Base-by-base conservation (phyloP, 163 green algal genomes). In the Picocystis sp. region DNA sequence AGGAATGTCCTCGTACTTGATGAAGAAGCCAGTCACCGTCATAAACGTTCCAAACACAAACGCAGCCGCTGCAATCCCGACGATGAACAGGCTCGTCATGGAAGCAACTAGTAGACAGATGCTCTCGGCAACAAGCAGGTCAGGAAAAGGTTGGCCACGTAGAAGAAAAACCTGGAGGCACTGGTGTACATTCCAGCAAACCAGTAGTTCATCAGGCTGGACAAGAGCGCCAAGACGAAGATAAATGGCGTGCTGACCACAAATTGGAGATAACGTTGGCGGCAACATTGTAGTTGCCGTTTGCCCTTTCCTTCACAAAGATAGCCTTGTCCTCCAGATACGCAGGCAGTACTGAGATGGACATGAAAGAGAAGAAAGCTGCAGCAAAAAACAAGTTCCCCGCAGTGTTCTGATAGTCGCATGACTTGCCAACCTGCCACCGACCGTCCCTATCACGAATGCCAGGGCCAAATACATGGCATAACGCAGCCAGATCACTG, bases 41-140 rank as follows among this genome's bases (percentile, higher is more conserved):
- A 81, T 82, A 66, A 61, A 81, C 23, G 81, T 75, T 23, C 74
- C 75, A 46, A 84, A 59, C 14, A 81, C 50, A 22, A 69, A 74
- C 0, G 72, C 72, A 22, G 67, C 73, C 47, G 60, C 75, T 1
- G 76, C 76, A 46, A 84, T 84, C 35, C 76, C 44, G 9, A 25
- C 22, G 9, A 25, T 50, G 9, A 25, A 24, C 5, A 25, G 44
- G 44, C 44, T 33, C 9, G 44, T 25, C 44, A 50, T 50, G 9
- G 22, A 24, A 6, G 44, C 22, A 6, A 24, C 21, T 9, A 24
- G 44, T 9, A 50, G 8, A 50, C 44, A 24, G 22, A 24, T 25
- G 9, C 44, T 23, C 9, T 25, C 44, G 5, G 44, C 44, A 50
- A 24, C 22, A 11, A 50, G 9, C 44, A 84, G 62, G 62, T 52